Conservation (phyloP, 306 rosid species). For the Cucurbita pepo region DNA sequence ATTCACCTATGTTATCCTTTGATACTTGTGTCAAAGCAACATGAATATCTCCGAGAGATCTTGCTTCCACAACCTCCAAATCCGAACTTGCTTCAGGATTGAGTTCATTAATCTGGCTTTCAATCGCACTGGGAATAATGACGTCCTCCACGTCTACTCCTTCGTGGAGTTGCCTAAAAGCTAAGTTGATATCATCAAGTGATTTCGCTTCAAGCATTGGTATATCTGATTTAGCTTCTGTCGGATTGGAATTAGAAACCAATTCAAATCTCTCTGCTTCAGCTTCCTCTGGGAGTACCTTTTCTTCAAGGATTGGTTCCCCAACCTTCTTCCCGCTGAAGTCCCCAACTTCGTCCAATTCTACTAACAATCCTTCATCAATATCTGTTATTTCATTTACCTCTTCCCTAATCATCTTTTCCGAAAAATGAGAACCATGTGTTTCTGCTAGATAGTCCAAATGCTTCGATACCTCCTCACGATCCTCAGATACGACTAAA, state of each 20-base stretch:
- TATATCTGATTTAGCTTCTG: neutral
- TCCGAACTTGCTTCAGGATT: too few species aligned
- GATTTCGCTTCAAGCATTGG: slow-evolving; percentile 1
- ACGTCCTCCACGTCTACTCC: slow-evolving; percentile 39
- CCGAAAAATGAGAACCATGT: slow-evolving; percentile 16
- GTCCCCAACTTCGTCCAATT: slow-evolving; percentile 80
- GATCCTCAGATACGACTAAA: slow-evolving; percentile 13
- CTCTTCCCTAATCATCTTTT: slow-evolving; percentile 27
- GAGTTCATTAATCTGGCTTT: neutral
- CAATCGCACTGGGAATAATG: slow-evolving; percentile 33
- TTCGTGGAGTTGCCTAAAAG: slow-evolving; percentile 49
- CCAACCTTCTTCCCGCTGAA: slow-evolving; percentile 34
- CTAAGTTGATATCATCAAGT: slow-evolving; percentile 11
- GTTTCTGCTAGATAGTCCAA: slow-evolving; percentile 27
- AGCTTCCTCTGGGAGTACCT: slow-evolving; percentile 19
- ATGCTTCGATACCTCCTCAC: slow-evolving; percentile 16
- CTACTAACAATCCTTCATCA: slow-evolving; percentile 54
- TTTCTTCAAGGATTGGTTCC: slow-evolving; percentile 15
- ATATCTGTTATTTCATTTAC: slow-evolving; percentile 44
- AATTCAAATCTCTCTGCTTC: slow-evolving; percentile 8
- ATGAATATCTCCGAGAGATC: too few species aligned
- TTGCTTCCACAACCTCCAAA: too few species aligned
- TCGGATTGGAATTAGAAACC: slow-evolving; percentile 11
- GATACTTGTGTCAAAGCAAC: too few species aligned
- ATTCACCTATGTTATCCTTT: too few species aligned